Percentiles rank a stretch among this genome's conserved stretches.
Conservation (phyloP, 768 basidiomycete genomes). For the Guyanaporus albipodus region DNA sequence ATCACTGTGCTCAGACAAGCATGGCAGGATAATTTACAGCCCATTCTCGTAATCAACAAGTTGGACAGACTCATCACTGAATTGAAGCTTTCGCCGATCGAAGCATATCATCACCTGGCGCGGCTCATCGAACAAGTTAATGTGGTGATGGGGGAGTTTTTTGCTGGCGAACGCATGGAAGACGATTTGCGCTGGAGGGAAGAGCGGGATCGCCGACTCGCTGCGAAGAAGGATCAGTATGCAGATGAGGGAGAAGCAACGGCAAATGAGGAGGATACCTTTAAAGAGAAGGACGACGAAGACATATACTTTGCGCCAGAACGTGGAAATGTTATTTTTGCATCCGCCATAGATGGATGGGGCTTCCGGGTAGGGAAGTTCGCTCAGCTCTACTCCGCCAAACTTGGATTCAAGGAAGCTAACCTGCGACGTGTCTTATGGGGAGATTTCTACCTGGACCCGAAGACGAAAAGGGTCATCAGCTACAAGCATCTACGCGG, state of each 20-base stretch:
- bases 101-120: conserved; percentile 92
- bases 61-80: conserved; percentile 92
- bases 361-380: conserved; percentile 94
- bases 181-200: conserved; percentile 94
- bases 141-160: conserved; percentile 96
- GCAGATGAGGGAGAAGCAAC: conserved; percentile 63
- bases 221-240: conserved; percentile 65
- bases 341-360: conserved; percentile 96
- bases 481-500: conserved; percentile 88
- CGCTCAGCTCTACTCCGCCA: conserved; percentile 85
- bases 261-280: conserved; percentile 60
- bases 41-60: conserved; percentile 96
- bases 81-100: conserved; percentile 83
- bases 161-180: conserved; percentile 93
- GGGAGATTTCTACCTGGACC: conserved; percentile 97
- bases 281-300: conserved; percentile 95
- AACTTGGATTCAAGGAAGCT: conserved; percentile 85
- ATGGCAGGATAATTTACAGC: conserved; percentile 83
- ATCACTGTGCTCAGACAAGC: conserved; percentile 94
- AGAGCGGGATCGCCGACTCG: conserved; percentile 79
- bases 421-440: conserved; percentile 86
- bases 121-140: conserved; percentile 96
- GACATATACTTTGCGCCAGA: conserved; percentile 97
- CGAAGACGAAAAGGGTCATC: conserved; percentile 91
- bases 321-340: conserved; percentile 93